Percentiles rank a stretch among this genome's conserved stretches.
Evolutionary conservation across 2,329 filamentous ascomycete species (phyloP).

Genomic region (Didymella segeticola): DNA sequence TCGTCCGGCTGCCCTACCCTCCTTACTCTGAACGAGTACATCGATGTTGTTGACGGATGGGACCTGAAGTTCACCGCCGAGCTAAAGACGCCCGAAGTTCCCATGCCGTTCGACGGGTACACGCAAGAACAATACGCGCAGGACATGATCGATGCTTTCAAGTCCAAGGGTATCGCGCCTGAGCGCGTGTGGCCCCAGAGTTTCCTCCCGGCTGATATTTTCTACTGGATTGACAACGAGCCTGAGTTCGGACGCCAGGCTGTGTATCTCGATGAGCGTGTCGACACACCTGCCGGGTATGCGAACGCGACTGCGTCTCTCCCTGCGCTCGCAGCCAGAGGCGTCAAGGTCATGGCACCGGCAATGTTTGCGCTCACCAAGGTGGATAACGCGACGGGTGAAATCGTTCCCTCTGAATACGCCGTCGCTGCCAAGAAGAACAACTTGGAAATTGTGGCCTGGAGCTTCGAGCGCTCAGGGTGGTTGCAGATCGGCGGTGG

Average conservation of each 20-base stretch:
- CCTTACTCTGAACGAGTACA: constrained; percentile 67
- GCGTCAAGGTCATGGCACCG: constrained; percentile 69
- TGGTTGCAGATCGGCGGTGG: constrained; percentile 60
- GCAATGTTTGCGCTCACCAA: constrained; percentile 68
- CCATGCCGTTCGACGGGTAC: constrained; percentile 73
- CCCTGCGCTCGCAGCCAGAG: constrained; percentile 61
- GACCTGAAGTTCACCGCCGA: constrained; percentile 58
- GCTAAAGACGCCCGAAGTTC: constrained; percentile 69
- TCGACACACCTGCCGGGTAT: constrained; percentile 58
- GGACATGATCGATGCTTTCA: constrained; percentile 61
- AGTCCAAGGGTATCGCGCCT: constrained; percentile 46
- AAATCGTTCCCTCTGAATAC: constrained; percentile 69
- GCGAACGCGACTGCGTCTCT: constrained; percentile 64
- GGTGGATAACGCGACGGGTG: constrained; percentile 54
- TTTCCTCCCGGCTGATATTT: constrained; percentile 68
- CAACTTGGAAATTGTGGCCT: constrained; percentile 70
- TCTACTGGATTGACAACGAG: constrained; percentile 70
- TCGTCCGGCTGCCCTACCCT: constrained; percentile 66
- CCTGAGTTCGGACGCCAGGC: constrained; percentile 68
- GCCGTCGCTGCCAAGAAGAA: constrained; percentile 66
- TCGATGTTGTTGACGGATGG: constrained; percentile 65
- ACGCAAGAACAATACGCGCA: constrained; percentile 70
- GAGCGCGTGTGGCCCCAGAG: constrained; percentile 63
- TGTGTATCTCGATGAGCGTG: constrained; percentile 69
- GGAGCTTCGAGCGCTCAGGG: constrained; percentile 72